Conservation (phyloP, 192 early-diverging fungal genomes). For the Backusella parvicylindrica region DNA sequence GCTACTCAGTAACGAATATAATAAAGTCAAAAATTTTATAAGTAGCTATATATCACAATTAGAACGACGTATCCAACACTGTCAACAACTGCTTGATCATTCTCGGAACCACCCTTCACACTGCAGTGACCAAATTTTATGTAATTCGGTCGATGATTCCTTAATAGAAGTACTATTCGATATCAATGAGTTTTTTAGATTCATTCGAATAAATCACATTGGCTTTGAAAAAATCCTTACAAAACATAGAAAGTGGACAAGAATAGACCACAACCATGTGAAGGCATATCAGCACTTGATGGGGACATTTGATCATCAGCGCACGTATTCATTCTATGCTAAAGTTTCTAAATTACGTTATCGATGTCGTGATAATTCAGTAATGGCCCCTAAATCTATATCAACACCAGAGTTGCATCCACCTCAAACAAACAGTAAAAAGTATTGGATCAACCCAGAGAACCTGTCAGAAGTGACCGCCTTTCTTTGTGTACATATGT, state of each 20-base stretch:
- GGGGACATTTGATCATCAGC: conserved; percentile 72
- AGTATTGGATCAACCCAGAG: conserved; percentile 91
- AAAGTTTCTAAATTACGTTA: conserved; percentile 76
- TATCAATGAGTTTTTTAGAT: conserved; percentile 74
- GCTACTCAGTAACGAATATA: conserved; percentile 76
- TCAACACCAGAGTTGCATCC: background rate
- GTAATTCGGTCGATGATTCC: conserved; percentile 47
- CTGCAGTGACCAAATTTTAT: conserved; percentile 36
- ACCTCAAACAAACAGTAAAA: conserved; percentile 34
- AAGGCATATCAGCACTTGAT: conserved; percentile 68
- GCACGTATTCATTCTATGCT: conserved; percentile 72
- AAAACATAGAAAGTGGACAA: conserved; percentile 92
- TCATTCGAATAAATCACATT: conserved; percentile 70
- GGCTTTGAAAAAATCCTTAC: conserved; percentile 90
- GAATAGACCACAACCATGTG: conserved; percentile 62
- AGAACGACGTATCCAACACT: conserved; percentile 62
- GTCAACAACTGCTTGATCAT: conserved; percentile 48
- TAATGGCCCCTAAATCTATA: background rate
- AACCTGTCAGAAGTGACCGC: conserved; percentile 87
- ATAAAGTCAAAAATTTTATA: conserved; percentile 71
- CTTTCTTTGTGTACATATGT: conserved; percentile 78
- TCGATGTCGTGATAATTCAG: conserved; percentile 44
- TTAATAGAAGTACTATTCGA: conserved; percentile 67
- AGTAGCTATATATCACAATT: conserved; percentile 64
- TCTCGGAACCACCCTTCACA: conserved; percentile 30